phyloP scores from a whole-genome alignment of 257 asterid genomes.

The Solanum sejunctum region DNA sequence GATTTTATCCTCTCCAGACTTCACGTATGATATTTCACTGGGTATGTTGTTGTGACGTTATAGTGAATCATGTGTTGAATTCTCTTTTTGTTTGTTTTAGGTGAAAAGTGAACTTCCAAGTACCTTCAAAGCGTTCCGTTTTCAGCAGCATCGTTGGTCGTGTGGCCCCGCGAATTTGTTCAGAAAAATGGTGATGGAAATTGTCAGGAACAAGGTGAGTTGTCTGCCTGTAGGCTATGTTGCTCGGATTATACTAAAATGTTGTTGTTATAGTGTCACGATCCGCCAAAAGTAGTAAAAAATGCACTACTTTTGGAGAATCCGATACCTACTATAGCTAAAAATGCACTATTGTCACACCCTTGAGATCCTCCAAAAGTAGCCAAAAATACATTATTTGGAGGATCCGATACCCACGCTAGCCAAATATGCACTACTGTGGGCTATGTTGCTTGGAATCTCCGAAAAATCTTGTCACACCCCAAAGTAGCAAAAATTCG shows the following conservation, averaged over 20 bases:
- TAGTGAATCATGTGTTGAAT: neutral
- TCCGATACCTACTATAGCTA: neutral
- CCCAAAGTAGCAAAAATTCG: neutral
- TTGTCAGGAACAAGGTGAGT: slow-evolving; percentile 65
- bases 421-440: neutral
- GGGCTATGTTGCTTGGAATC: neutral
- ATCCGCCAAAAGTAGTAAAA: neutral
- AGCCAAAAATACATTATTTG: neutral
- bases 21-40: too few species aligned
- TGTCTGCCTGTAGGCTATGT: neutral
- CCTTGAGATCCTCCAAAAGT: neutral
- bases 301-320: neutral
- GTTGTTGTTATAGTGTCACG: neutral
- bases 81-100: neutral
- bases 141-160: slow-evolving; percentile 97
- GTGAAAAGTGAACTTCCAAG: slow-evolving; percentile 94
- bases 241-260: neutral
- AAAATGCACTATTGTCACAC: neutral
- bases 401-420: neutral
- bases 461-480: neutral
- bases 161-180: slow-evolving; percentile 95
- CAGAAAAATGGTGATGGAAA: slow-evolving; percentile 86
- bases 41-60: too few species aligned
- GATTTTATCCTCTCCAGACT: too few species aligned
- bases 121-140: slow-evolving; percentile 88